phyloP scores from a whole-genome alignment of 192 early-diverging fungal species.

The Coemansia sp. region DNA sequence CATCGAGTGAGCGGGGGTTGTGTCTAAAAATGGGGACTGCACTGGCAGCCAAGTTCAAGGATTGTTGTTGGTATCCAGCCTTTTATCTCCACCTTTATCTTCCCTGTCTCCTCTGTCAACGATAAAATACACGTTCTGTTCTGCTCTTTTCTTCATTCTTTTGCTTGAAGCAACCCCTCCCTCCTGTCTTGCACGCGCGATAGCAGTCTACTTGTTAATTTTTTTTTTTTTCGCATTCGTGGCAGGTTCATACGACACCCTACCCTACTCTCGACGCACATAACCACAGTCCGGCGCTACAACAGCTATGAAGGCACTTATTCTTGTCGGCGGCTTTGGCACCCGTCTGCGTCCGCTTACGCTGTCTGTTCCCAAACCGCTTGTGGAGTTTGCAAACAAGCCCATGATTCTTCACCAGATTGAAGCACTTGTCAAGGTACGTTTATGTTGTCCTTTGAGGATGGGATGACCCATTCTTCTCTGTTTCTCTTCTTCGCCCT shows the following conservation, averaged over 20 bases:
- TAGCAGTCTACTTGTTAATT: neutral
- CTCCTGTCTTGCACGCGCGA: neutral
- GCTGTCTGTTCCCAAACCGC: slow-evolving; percentile 93
- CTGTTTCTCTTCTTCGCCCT: too few species aligned
- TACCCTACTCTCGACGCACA: neutral
- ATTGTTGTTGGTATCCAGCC: neutral
- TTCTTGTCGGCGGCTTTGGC: slow-evolving; percentile 92
- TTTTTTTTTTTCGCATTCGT: slow-evolving; percentile 6
- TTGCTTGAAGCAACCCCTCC: slow-evolving; percentile 4
- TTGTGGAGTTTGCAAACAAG: slow-evolving; percentile 99
- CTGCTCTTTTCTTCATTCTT: slow-evolving; percentile 1
- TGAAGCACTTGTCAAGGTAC: slow-evolving; percentile 92
- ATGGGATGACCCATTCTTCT: too few species aligned
- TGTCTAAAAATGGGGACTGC: neutral
- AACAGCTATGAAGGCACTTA: slow-evolving; percentile 73
- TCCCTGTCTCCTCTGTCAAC: neutral
- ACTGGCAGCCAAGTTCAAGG: neutral
- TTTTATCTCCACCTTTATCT: too few species aligned
- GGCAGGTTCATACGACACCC: neutral
- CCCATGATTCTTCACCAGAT: slow-evolving; percentile 99
- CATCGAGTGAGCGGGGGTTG: neutral
- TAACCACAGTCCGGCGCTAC: neutral
- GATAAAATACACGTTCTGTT: neutral
- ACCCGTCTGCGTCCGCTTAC: slow-evolving; percentile 98
- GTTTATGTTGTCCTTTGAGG: neutral